Conservation (phyloP, 129 eudicot species). For the Flaveria robusta region DNA sequence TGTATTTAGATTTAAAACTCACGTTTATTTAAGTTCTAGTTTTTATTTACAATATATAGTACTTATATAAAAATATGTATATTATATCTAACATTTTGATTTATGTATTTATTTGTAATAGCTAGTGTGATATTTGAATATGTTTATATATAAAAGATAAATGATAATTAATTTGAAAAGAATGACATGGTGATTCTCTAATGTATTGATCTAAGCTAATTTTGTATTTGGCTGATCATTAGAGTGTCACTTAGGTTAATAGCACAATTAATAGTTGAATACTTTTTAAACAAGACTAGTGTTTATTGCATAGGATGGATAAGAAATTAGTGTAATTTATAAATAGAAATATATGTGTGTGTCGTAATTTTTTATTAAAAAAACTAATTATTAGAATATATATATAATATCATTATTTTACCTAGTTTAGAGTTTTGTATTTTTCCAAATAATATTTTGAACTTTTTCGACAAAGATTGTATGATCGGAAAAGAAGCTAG, state of each 20-base stretch:
- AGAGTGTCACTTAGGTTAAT: too few species aligned
- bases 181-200: neutral
- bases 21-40: neutral
- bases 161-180: too few species aligned
- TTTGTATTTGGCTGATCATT: neutral
- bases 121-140: neutral
- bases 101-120: neutral
- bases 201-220: neutral
- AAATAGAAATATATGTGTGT: too few species aligned
- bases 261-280: too few species aligned
- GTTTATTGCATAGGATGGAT: too few species aligned
- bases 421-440: neutral
- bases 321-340: too few species aligned
- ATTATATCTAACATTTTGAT: neutral
- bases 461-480: neutral
- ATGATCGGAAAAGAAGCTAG: neutral
- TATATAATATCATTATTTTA: neutral
- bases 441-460: neutral
- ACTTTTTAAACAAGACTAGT: too few species aligned
- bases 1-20: neutral
- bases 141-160: neutral
- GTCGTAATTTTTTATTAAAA: too few species aligned
- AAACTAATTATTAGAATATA: too few species aligned
- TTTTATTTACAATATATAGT: neutral
- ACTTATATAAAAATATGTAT: neutral